Evolutionary conservation across 2,329 filamentous ascomycete species (phyloP).

Genomic region (Epichloe scottii): DNA sequence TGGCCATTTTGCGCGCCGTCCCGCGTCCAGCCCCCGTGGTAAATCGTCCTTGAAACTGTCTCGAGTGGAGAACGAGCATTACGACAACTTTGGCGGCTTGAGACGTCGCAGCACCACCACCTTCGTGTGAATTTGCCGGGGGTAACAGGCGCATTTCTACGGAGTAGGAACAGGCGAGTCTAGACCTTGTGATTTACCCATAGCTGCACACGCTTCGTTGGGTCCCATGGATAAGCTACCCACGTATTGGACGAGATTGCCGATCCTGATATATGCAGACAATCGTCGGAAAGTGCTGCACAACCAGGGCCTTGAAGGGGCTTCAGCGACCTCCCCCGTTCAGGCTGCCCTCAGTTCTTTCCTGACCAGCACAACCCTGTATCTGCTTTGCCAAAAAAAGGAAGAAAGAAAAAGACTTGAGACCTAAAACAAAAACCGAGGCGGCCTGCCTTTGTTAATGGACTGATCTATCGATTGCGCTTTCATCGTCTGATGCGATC

Average conservation of each 20-base stretch:
- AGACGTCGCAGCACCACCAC: no score
- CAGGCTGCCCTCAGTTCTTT: no score
- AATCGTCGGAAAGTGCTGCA: background rate
- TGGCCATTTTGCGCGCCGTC: conserved; percentile 3
- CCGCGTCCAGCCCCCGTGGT: background rate
- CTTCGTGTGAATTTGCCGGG: no score
- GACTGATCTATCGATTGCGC: background rate
- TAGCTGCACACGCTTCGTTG: background rate
- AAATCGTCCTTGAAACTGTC: no score
- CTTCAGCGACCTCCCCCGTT: no score
- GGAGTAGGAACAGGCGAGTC: no score
- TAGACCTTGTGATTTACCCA: background rate
- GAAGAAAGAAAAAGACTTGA: no score
- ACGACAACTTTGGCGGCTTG: background rate
- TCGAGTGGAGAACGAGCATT: background rate
- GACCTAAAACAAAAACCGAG: no score
- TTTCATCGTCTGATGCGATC: background rate
- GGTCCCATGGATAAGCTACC: background rate
- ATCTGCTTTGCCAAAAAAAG: no score
- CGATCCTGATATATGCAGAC: background rate
- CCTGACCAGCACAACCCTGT: no score
- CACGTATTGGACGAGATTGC: background rate
- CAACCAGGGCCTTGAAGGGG: background rate
- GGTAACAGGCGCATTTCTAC: no score
- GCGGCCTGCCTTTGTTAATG: background rate